Evolutionary conservation across 2,329 filamentous ascomycete species (phyloP), one percentile per base, ranked within the genome.

Genomic region (Cercospora nicotianae): DNA sequence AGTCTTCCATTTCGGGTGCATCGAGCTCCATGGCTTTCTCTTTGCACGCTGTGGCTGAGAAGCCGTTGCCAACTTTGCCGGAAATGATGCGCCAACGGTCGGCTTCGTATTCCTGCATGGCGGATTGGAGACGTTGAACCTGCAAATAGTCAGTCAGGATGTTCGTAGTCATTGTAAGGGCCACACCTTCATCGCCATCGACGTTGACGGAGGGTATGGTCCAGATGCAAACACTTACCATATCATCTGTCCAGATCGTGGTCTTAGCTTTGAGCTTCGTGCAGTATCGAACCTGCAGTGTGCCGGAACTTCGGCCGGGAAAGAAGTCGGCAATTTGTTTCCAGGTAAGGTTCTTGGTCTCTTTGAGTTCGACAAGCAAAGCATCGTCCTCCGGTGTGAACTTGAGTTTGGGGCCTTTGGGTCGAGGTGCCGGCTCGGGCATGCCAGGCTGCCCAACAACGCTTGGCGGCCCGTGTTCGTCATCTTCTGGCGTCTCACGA

Each of bases 281-380:
- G 78, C 94, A 97, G 79, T 97, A 97, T 39, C 94, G 90, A 64
- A 97, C 94, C 80, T 97, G 94, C 69, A 97, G 82, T 31, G 94
- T 97, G 18, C 94, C 94, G 57, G 92, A 96, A 67, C 92, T 95
- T 67, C 94, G 86, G 1, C 93, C 94, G 0, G 94, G 94, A 74
- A 97, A 97, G 81, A 97, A 97, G 77, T 97, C 94, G 66, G 93
- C 92, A 76, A 97, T 97, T 83, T 97, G 94, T 81, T 96, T 97
- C 94, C 94, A 97, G 4, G 94, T 96, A 77, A 97, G 84, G 77
- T 92, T 94, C 80, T 95, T 96, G 76, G 95, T 94, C 81, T 97
- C 94, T 80, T 97, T 97, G 70, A 97, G 83, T 77, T 96, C 92
- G 66, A 97, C 90, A 64, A 97, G 84, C 59, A 96, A 83, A 73